Base-by-base conservation (phyloP, 495 filamentous ascomycete species). In the Aspergillus wentii region DNA sequence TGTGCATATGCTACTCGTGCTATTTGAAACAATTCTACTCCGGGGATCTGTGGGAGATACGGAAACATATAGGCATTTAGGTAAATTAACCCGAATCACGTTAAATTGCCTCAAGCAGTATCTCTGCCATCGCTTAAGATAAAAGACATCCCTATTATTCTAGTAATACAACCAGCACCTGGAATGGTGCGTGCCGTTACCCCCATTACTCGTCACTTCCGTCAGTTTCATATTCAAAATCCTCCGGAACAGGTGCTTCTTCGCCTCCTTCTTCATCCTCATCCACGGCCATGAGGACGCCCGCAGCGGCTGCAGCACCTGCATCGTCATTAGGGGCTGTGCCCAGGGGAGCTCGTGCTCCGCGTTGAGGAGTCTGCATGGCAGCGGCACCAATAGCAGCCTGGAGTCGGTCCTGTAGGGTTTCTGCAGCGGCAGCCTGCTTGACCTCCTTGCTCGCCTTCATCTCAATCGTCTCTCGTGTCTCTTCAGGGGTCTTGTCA, bases 211-310 rank as follows among this genome's bases (percentile, higher is more conserved):
- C 76, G 9, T 76, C 79, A 41, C 83, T 83, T 4, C 74, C 75
- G 32, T 94, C 88, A 9, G 81, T 82, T 46, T 84, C 79, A 54
- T 96, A 95, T 13, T 89, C 81, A 59, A 97, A 97, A 20, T 89
- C 85, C 13, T 74, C 67, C 10, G 91, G 91, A 17, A 82, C 57
- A 11, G 79, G 71, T 2, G 91, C 90, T 49, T 95, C 90, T 51
- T 89, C 83, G 9, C 75, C 85, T 9, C 81, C 86, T 35, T 78
- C 87, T 14, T 78, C 82, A 53, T 95, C 90, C 61, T 95, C 88
- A 47, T 94, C 85, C 9, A 90, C 78, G 1, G 86, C 83, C 7
- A 82, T 90, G 46, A 94, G 66, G 2, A 89, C 85, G 30, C 78
- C 86, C 0, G 86, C 89, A 3, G 84, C 87, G 0, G 84, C 85